Evolutionary conservation across 2,329 filamentous ascomycete species (phyloP).

Genomic region (Hymenoscyphus fraxineus): DNA sequence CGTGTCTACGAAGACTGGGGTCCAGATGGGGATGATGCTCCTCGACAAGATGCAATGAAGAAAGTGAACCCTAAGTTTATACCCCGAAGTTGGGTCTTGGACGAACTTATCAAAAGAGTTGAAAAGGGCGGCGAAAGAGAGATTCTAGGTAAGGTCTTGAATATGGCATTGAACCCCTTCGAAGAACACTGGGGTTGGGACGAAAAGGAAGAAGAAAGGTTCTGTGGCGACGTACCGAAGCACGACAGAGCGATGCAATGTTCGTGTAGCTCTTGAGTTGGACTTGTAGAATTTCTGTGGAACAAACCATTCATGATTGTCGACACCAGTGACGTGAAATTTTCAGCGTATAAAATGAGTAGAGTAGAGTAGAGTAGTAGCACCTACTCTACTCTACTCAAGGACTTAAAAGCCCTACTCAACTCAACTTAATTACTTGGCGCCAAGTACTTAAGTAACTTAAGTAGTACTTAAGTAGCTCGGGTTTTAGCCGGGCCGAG

Average conservation of each 20-base stretch:
- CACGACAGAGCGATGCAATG: constrained; percentile 81
- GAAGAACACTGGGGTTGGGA: constrained; percentile 72
- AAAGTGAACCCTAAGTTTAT: constrained; percentile 89
- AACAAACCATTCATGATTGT: neutral
- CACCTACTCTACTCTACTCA: too few species aligned
- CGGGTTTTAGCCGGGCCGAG: too few species aligned
- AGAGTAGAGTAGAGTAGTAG: too few species aligned
- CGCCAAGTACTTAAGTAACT: too few species aligned
- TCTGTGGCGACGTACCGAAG: constrained; percentile 80
- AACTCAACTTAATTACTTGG: too few species aligned
- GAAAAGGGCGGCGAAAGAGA: constrained; percentile 80
- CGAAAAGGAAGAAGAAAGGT: constrained; percentile 72
- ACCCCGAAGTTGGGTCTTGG: constrained; percentile 84
- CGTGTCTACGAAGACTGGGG: constrained; percentile 76
- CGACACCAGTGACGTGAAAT: neutral
- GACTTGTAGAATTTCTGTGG: neutral
- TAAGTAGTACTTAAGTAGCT: too few species aligned
- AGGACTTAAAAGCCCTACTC: too few species aligned
- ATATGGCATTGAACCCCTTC: constrained; percentile 81
- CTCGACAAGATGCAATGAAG: constrained; percentile 73
- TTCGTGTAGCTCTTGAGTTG: constrained; percentile 77
- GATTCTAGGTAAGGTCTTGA: constrained; percentile 72
- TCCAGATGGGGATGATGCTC: constrained; percentile 51
- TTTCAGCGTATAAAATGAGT: too few species aligned
- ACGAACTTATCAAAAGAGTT: constrained; percentile 86